Percentiles rank a stretch among this genome's conserved stretches.
These are phyloP conservation scores for Phytophthora ohioensis DNA, from an alignment of 352 stramenopile genomes.

Conservation along the genomic window DNA sequence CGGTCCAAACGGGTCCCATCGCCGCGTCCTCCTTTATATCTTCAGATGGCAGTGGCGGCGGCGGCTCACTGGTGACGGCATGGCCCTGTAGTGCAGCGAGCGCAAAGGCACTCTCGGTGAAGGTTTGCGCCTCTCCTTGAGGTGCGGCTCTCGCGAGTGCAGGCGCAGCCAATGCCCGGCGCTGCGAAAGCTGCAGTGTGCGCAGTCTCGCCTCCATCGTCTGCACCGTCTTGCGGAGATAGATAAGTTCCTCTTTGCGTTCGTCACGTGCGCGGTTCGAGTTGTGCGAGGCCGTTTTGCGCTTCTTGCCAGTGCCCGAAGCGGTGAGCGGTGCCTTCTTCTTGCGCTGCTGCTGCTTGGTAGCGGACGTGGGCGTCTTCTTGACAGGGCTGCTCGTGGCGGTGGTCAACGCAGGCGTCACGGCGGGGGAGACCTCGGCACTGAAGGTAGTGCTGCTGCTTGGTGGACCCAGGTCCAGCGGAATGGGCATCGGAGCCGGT, in stretches of 20 bases:
- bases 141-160: conserved; percentile 14
- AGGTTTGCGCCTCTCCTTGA: conserved; percentile 29
- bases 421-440: conserved; percentile 21
- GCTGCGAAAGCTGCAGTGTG: conserved; percentile 51
- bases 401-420: conserved; percentile 19
- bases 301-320: conserved; percentile 41
- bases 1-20: conserved; percentile 58
- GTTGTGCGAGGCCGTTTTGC: conserved; percentile 59
- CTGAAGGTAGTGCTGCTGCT: background rate
- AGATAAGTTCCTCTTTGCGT: conserved; percentile 75
- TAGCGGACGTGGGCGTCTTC: conserved; percentile 22
- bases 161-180: conserved; percentile 26
- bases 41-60: conserved; percentile 18
- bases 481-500: background rate
- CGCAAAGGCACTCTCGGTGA: conserved; percentile 32
- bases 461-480: background rate
- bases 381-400: conserved; percentile 31
- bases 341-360: conserved; percentile 35
- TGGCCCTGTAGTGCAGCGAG: conserved; percentile 34
- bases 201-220: conserved; percentile 56
- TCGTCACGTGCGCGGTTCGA: conserved; percentile 66
- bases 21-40: conserved; percentile 41
- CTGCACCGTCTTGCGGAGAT: conserved; percentile 64
- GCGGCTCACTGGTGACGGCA: conserved; percentile 16
- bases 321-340: conserved; percentile 28